Conservation (phyloP, 768 basidiomycete genomes). For the Podaxis sp. region DNA sequence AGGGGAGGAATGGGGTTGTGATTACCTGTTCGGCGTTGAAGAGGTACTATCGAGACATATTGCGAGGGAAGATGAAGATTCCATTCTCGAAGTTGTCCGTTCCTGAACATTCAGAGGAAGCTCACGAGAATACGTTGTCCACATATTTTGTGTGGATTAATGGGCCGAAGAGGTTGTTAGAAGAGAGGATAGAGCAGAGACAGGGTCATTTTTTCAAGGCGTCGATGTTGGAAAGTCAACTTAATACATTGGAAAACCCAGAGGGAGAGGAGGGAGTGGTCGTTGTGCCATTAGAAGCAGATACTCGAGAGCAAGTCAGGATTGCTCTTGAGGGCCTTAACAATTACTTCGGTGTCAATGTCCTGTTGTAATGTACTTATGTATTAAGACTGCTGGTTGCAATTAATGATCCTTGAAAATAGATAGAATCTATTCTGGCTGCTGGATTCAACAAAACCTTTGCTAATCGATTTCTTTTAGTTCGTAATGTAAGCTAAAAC, state of each 20-base stretch:
- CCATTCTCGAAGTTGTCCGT: constrained; percentile 22
- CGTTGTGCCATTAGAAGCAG: constrained; percentile 49
- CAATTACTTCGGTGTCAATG: neutral
- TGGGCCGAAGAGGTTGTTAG: constrained; percentile 53
- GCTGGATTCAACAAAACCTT: too few relatives aligned
- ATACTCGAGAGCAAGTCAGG: constrained; percentile 57
- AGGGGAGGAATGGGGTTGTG: constrained; percentile 53
- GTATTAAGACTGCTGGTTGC: too few relatives aligned
- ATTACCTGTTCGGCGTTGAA: constrained; percentile 88
- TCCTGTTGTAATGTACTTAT: neutral
- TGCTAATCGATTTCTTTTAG: too few relatives aligned
- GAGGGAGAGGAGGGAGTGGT: constrained; percentile 68
- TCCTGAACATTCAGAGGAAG: constrained; percentile 27
- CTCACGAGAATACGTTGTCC: constrained; percentile 33
- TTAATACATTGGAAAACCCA: constrained; percentile 70
- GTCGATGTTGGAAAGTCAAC: constrained; percentile 77
- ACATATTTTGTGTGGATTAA: constrained; percentile 85
- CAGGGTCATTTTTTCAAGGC: constrained; percentile 84
- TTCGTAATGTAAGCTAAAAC: too few relatives aligned
- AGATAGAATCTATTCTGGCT: too few relatives aligned
- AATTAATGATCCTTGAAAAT: too few relatives aligned
- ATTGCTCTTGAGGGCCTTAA: constrained; percentile 43
- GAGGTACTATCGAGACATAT: constrained; percentile 74
- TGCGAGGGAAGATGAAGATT: constrained; percentile 53
- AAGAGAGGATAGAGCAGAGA: constrained; percentile 63